A percentile compares a stretch with the other conserved stretches of the same genome.
These are phyloP conservation scores for Trichoderma sp. DNA, from an alignment of 2,329 filamentous ascomycete species.

Conservation along the genomic window DNA sequence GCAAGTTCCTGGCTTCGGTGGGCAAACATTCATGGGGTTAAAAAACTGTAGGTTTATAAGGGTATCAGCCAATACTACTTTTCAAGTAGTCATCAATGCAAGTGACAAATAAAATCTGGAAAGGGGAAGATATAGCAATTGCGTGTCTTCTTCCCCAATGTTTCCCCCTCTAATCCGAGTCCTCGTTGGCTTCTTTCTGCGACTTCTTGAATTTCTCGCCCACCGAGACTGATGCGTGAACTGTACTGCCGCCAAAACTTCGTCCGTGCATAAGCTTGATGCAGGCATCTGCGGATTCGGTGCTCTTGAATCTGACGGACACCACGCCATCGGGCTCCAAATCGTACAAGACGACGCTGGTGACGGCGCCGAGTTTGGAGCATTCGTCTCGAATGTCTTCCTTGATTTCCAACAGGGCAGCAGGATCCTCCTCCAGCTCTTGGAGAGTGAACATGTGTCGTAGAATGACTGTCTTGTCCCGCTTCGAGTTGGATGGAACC, in stretches of 20 bases:
- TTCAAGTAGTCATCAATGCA: neutral
- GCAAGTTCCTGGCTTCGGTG: neutral
- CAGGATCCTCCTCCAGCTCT: slow-evolving; percentile 81
- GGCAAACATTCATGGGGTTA: neutral
- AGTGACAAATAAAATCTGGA: neutral
- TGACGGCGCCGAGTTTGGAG: slow-evolving; percentile 78
- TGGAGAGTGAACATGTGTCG: slow-evolving; percentile 89
- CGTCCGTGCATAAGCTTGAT: slow-evolving; percentile 74
- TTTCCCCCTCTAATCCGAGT: slow-evolving; percentile 30
- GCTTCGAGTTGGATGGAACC: slow-evolving; percentile 48
- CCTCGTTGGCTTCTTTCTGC: slow-evolving; percentile 50
- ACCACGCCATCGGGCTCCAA: slow-evolving; percentile 80
- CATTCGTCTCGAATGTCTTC: slow-evolving; percentile 92
- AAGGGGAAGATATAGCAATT: neutral
- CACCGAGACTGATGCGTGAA: slow-evolving; percentile 68
- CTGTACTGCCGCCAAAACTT: slow-evolving; percentile 68
- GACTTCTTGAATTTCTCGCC: slow-evolving; percentile 74
- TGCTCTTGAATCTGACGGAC: slow-evolving; percentile 74
- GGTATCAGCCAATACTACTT: slow-evolving; percentile 15
- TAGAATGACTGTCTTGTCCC: slow-evolving; percentile 80
- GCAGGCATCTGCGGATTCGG: slow-evolving; percentile 68
- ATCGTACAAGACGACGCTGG: slow-evolving; percentile 89
- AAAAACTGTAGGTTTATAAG: slow-evolving; percentile 6
- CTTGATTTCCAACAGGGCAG: slow-evolving; percentile 83
- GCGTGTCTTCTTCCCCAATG: neutral